Evolutionary conservation across 2,329 filamentous ascomycete genomes (phyloP).

Genomic region (Metarhizium anisopliae): DNA sequence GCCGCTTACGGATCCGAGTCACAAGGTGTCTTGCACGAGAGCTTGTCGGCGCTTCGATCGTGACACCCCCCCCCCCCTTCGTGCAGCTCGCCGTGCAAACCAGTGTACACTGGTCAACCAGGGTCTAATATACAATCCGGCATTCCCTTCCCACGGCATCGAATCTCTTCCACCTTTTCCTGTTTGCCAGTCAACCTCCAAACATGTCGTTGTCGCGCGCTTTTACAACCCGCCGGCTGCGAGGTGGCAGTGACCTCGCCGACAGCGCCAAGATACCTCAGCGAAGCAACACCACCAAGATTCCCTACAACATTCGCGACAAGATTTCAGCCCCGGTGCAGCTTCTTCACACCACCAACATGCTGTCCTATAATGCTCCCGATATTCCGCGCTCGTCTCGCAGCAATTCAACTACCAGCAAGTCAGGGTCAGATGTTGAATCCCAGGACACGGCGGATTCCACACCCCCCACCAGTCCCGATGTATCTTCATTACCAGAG

Average conservation of each 20-base stretch:
- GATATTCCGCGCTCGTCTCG: conserved; percentile 56
- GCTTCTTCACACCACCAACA: conserved; percentile 89
- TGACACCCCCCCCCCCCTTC: neutral
- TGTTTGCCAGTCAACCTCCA: conserved; percentile 3
- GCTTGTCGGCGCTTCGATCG: neutral
- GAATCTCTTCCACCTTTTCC: neutral
- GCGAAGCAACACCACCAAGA: conserved; percentile 44
- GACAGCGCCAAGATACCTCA: conserved; percentile 31
- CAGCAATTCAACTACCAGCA: conserved; percentile 40
- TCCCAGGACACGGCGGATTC: conserved; percentile 44
- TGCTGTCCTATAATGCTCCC: conserved; percentile 89
- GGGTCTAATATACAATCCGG: neutral
- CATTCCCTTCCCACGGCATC: conserved; percentile 1
- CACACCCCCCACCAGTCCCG: conserved; percentile 60
- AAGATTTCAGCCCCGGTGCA: conserved; percentile 85
- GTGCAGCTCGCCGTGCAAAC: neutral
- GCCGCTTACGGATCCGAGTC: conserved; percentile 2
- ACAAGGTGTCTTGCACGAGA: neutral
- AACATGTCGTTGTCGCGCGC: conserved; percentile 55
- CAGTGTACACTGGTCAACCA: neutral
- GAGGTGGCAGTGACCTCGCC: conserved; percentile 37
- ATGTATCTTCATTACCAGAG: conserved; percentile 51
- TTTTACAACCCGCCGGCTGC: conserved; percentile 61
- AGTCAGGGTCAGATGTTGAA: conserved; percentile 67
- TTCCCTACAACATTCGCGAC: conserved; percentile 38